Base-by-base conservation (phyloP, 83 land plant species). In the Picea engelmannii region DNA sequence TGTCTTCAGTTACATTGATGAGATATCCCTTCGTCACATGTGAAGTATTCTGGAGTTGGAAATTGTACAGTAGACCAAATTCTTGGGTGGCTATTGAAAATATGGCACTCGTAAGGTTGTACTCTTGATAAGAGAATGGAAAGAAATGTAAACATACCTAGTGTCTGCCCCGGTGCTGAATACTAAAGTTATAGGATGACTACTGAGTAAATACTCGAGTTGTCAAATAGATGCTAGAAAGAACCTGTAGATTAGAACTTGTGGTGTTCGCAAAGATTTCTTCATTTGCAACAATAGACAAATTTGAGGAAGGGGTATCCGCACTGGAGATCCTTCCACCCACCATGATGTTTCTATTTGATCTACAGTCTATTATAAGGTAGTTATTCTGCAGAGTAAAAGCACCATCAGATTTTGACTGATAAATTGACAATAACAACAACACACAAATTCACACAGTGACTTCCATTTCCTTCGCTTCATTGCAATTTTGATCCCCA, bases 21-120 rank as follows among this genome's bases (percentile, higher is more conserved):
- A 89, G 35, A 74, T 71, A 93, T 85, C 91, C 98, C 81, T 87
- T 91, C 40, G 88, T 17, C 17, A 91, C 75, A 47, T 12, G 17
- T 63, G 21, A 5, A 8, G 47, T 23, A 35, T 80, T 49, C 49
- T 42, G 70, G 62, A 84, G 9, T 42, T 40, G 62, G 78, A 87
- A 84, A 76, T 82, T 63, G 24, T 73, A 31, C 35, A 31, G 35
- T 31, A 31, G 35, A 31, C 35, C 35, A 31, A 31, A 31, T 2
- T 31, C 35, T 47, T 74, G 59, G 62, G 83, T 88, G 20, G 76
- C 55, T 47, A 94, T 89, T 58, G 78, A 65, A 80, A 94, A 94
- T 12, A n/a, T 62, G 9, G 89, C 90, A 68, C 85, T 52, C 6
- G 75, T 61, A 38, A 87, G 83, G 60, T 86, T 62, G 66, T 65